Evolutionary conservation across 371 early-diverging fungal genomes (phyloP).

Genomic region (Apophysomyces variabilis): DNA sequence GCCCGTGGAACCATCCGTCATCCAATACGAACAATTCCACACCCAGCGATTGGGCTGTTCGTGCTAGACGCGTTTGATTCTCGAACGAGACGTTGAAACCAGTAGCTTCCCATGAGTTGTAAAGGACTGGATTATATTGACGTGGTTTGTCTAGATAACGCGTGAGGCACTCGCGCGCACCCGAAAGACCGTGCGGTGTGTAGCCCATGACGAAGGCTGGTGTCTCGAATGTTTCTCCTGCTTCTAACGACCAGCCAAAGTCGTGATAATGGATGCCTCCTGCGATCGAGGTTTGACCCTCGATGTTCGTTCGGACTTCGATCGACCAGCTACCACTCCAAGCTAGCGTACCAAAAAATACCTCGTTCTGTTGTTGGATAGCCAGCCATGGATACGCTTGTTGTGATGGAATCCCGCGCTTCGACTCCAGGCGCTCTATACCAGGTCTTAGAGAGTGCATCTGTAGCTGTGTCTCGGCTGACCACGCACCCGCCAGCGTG

Average conservation of each 20-base stretch:
- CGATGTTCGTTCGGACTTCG: slow-evolving; percentile 25
- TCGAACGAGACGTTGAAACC: slow-evolving; percentile 35
- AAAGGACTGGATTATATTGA: slow-evolving; percentile 36
- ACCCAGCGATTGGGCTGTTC: slow-evolving; percentile 38
- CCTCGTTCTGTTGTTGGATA: slow-evolving; percentile 22
- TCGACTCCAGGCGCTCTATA: slow-evolving; percentile 28
- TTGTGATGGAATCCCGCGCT: slow-evolving; percentile 41
- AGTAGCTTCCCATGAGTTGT: slow-evolving; percentile 54
- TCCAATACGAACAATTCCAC: slow-evolving; percentile 55
- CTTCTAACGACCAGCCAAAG: slow-evolving; percentile 29
- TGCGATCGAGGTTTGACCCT: slow-evolving; percentile 28
- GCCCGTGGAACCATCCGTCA: slow-evolving; percentile 57
- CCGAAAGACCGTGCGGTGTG: slow-evolving; percentile 34
- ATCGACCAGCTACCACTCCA: slow-evolving; percentile 53
- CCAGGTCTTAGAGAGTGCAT: slow-evolving; percentile 29
- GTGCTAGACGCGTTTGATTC: slow-evolving; percentile 31
- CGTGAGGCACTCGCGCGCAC: slow-evolving; percentile 37
- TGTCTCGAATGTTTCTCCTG: slow-evolving; percentile 14
- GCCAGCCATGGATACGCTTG: slow-evolving; percentile 51
- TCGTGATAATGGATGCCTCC: slow-evolving; percentile 46
- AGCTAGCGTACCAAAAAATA: slow-evolving; percentile 47
- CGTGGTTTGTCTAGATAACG: slow-evolving; percentile 21
- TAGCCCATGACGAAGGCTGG: slow-evolving; percentile 40
- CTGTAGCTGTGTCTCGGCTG: slow-evolving; percentile 39
- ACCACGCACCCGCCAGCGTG: slow-evolving; percentile 48